Base-by-base conservation (phyloP, 257 asterid genomes). In the Primulina tabacum region DNA sequence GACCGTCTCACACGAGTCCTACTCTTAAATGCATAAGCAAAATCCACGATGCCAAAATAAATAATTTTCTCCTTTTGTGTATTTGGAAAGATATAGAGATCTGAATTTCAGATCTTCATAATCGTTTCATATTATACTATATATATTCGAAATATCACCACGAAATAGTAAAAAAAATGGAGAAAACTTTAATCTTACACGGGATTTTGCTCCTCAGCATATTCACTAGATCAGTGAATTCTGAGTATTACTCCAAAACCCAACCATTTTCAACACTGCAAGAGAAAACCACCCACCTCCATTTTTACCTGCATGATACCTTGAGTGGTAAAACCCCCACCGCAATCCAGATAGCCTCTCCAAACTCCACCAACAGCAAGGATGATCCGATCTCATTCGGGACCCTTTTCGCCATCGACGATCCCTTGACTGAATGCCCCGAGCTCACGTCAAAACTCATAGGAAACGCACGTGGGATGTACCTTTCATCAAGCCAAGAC, bases 401-500 rank as follows among this genome's bases (percentile, higher is more conserved):
- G 5, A 26, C 47, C 43, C 17, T 58, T 20, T 50, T 66, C 40
- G 71, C 60, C 43, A 52, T 66, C 30, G 71, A 66, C 12, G 71
- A 66, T 66, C 71, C 71, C 5, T 40, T 66, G 8, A 66, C 71
- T 1, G 43, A 6, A 43, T 61, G 71, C 28, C 71, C 62, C 29
- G 71, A 66, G 24, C 4, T 30, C 7, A 50, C 71, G 30, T 66
- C 71, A 5, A 7, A 66, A 10, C 28, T 66, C 61, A 50, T 66
- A 7, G 71, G 71, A 11, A 66, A 66, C 18, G 71, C 71, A 7
- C 61, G 18, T 17, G 71, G 71, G 20, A 33, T 38, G 56, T 64
- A 64, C 35, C 69, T 64, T 18, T 64, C 69, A 20, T 64, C 69
- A 11, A 64, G 69, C 69, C 69, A 21, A 37, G 69, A 38, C 53